These are phyloP conservation scores for Verticillium tricorpus DNA, from an alignment of 2,329 filamentous ascomycete species.

Conservation along the genomic window DNA sequence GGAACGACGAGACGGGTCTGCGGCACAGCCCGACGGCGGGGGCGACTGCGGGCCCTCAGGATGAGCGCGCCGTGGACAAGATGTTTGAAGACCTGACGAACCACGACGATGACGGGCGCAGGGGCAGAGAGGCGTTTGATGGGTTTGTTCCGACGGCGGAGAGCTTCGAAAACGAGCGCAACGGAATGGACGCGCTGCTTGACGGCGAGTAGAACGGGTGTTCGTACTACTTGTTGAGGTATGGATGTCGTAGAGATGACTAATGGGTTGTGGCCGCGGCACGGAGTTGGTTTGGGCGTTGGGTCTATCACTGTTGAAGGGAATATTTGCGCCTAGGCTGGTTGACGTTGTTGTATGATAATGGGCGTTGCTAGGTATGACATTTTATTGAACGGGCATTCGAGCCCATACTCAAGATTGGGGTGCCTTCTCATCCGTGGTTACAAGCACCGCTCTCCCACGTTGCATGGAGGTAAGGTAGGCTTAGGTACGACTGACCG, in stretches of 20 bases:
- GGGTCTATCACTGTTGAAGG: background rate
- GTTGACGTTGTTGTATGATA: background rate
- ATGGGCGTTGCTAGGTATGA: background rate
- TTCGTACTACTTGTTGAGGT: background rate
- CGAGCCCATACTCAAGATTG: background rate
- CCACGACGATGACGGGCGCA: slow-evolving; percentile 43
- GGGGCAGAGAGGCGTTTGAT: slow-evolving; percentile 28
- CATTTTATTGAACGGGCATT: background rate
- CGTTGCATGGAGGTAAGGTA: too few species aligned
- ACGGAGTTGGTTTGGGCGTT: background rate
- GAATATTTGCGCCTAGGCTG: background rate
- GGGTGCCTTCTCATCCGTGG: background rate
- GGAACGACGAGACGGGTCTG: slow-evolving; percentile 25
- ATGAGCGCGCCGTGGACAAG: slow-evolving; percentile 43
- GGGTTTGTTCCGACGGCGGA: slow-evolving; percentile 32
- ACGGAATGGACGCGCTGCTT: slow-evolving; percentile 40
- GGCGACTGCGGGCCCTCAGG: slow-evolving; percentile 3
- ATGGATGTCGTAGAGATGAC: background rate
- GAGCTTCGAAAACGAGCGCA: slow-evolving; percentile 39
- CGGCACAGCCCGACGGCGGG: slow-evolving; percentile 2
- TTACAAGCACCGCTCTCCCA: too few species aligned
- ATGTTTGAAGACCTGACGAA: slow-evolving; percentile 55
- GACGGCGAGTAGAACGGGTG: slow-evolving; percentile 31
- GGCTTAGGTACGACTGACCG: too few species aligned
- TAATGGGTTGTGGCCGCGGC: background rate